Evolutionary conservation across 345 rosid genomes (phyloP), one percentile per base, ranked within the genome.

Genomic region (Gossypium herbaceum): DNA sequence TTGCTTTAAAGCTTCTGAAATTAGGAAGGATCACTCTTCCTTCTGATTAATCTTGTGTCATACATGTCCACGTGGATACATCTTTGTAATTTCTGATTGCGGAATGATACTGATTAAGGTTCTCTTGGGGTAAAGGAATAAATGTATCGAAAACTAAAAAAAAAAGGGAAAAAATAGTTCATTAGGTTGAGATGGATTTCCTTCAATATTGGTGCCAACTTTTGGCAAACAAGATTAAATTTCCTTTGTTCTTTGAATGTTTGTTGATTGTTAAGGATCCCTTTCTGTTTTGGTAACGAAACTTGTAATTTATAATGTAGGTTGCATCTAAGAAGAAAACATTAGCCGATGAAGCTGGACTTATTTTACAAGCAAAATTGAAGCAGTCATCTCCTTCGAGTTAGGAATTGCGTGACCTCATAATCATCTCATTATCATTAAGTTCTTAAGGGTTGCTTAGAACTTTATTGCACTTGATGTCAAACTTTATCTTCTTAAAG

Each of bases 311-410:
- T 48, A 77, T 45, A 75, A 73, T 75, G 83, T 88, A 95, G 99
- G 92, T 95, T 69, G 94, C 97, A 20, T 79, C 97, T 2, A 91
- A 91, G 75, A 95, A 95, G 98, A 93, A 92, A 86, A 86, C 71
- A 13, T 73, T 91, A 52, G 91, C 96, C 58, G 97, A 93, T 79
- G 99, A 95, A 83, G 97, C 93, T 20, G 89, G 89, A 24, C 88
- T 82, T 67, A 74, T 90, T 51, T 84, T 93, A 72, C 97, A 93
- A 77, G 76, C 89, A 19, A 93, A 90, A 78, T 57, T 93, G 85
- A 93, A 84, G 79, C 97, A 89, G 52, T 62, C 87, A 78, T 77
- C 86, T 52, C 83, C 90, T 44, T 63, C 91, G 50, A 78, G 76
- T 29, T 72, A 76, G 79, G 12, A 58, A 27, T n/a, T 24, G 55